Percentiles rank a stretch among this genome's conserved stretches.
These are phyloP conservation scores for Neurospora crassa DNA, from an alignment of 2,329 filamentous ascomycete species.

Conservation along the genomic window DNA sequence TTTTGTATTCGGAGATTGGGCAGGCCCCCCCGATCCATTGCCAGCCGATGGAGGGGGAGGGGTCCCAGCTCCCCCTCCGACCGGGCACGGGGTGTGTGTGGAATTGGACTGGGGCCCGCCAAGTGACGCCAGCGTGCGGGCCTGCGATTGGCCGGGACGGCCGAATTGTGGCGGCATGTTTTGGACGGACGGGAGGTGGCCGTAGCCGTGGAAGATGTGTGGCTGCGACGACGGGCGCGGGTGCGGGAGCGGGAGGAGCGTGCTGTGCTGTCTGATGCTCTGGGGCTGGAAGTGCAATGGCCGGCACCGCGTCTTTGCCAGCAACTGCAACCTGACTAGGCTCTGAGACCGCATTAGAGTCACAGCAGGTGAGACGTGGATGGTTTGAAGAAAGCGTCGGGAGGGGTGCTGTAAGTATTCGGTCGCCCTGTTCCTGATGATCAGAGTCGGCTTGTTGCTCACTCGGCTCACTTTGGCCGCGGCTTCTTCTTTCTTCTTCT, in stretches of 20 bases:
- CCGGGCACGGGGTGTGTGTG: neutral
- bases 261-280: constrained; percentile 6
- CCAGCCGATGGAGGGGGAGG: constrained; percentile 18
- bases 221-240: neutral
- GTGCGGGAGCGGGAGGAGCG: constrained; percentile 1
- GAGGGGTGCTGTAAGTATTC: neutral
- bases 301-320: neutral
- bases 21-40: neutral
- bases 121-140: constrained; percentile 19
- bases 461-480: constrained; percentile 8
- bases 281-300: constrained; percentile 13
- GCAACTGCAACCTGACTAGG: neutral
- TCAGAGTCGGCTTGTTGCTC: neutral
- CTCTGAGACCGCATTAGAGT: neutral
- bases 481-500: constrained; percentile 3
- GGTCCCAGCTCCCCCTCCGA: constrained; percentile 7
- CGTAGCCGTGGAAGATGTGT: neutral
- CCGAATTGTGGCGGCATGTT: constrained; percentile 14
- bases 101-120: constrained; percentile 9
- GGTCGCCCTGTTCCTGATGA: neutral
- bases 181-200: constrained; percentile 8
- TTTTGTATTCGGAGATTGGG: constrained; percentile 4
- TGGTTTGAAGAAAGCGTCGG: neutral
- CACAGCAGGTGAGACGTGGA: neutral
- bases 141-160: constrained; percentile 19